phyloP scores from a whole-genome alignment of 2,329 filamentous ascomycete genomes.

The Aspergillus quadrilineatus region DNA sequence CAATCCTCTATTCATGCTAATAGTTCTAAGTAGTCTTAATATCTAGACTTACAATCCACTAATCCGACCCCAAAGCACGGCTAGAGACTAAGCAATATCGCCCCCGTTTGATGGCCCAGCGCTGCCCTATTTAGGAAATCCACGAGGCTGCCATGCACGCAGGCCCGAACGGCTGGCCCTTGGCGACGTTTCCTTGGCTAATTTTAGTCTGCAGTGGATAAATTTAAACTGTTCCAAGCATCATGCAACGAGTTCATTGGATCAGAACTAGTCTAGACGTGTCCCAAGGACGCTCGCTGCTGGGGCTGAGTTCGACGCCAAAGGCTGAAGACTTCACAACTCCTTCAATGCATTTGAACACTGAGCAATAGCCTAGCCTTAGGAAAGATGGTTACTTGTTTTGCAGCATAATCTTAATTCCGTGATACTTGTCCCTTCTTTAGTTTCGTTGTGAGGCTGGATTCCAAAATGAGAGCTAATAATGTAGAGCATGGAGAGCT shows the following conservation, averaged over 20 bases:
- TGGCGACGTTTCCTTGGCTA: not conserved
- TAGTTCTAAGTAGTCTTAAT: too few relatives aligned
- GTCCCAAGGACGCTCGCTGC: not conserved
- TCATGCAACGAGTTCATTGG: too few relatives aligned
- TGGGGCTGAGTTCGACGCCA: not conserved
- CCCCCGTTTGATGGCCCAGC: not conserved
- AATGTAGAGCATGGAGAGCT: too few relatives aligned
- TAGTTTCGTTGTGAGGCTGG: too few relatives aligned
- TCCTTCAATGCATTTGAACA: not conserved
- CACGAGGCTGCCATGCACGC: not conserved
- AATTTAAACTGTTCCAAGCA: not conserved
- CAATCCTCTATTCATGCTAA: too few relatives aligned
- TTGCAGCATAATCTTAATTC: too few relatives aligned
- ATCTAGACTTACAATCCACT: not conserved
- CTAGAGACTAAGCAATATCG: not conserved
- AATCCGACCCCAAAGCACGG: too few relatives aligned
- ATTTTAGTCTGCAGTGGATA: not conserved
- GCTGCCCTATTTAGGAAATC: not conserved
- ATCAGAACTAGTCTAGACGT: not conserved
- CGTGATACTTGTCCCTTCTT: too few relatives aligned
- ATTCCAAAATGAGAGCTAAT: too few relatives aligned
- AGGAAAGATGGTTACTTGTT: too few relatives aligned
- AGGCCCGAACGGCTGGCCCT: not conserved
- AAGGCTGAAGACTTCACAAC: not conserved
- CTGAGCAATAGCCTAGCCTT: too few relatives aligned